Conservation (phyloP, 1,139 yeast genomes). For the Pichia sp. region DNA sequence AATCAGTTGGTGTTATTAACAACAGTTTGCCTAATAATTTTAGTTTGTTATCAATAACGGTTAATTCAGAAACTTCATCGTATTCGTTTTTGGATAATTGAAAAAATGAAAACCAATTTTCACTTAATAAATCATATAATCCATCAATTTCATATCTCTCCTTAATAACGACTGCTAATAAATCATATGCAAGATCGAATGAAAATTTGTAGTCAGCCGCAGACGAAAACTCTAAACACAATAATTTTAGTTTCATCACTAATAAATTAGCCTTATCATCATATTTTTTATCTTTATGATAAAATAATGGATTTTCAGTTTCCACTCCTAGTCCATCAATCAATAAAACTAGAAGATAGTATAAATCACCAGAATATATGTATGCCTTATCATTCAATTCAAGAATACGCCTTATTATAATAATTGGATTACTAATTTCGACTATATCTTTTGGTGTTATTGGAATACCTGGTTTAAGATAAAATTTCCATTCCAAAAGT, state of each 20-base stretch:
- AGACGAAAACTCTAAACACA: constrained; percentile 55
- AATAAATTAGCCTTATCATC: constrained; percentile 24
- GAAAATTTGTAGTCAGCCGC: constrained; percentile 53
- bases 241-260: constrained; percentile 34
- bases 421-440: constrained; percentile 29
- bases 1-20: constrained; percentile 36
- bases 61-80: constrained; percentile 18
- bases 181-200: constrained; percentile 33
- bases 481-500: constrained; percentile 33
- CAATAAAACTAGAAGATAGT: constrained; percentile 38
- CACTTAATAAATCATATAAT: constrained; percentile 27
- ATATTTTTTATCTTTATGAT: constrained; percentile 2
- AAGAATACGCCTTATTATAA: constrained; percentile 38
- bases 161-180: constrained; percentile 22
- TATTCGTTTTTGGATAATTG: constrained; percentile 43
- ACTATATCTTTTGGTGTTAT: constrained; percentile 35
- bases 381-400: constrained; percentile 55
- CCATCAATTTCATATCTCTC: constrained; percentile 10
- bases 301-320: constrained; percentile 16
- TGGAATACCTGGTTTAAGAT: constrained; percentile 33
- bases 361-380: constrained; percentile 40
- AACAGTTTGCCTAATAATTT: constrained; percentile 43
- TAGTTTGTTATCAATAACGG: constrained; percentile 37
- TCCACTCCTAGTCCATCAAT: constrained; percentile 29
- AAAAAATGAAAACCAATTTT: constrained; percentile 56